These are phyloP conservation scores for Carpediemonas membranifera DNA, from an alignment of 78 protist species.

Conservation along the genomic window DNA sequence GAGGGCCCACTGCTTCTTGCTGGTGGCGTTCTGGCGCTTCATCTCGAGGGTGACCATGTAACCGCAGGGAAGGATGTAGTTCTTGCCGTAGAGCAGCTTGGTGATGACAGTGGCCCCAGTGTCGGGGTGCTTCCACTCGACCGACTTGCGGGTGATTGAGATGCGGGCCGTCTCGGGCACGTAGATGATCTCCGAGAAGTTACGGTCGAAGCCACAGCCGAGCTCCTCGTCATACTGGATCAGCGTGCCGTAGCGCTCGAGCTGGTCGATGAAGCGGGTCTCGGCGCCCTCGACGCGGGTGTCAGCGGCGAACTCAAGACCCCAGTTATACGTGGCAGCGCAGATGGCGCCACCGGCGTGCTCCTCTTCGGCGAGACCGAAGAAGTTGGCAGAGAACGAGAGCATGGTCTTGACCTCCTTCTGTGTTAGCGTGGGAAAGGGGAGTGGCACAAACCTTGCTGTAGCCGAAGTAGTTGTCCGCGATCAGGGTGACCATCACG, in stretches of 20 bases:
- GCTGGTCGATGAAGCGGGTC: too few relatives aligned
- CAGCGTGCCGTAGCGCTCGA: too few relatives aligned
- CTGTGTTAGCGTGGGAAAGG: neutral
- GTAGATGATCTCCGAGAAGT: neutral
- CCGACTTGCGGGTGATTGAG: neutral
- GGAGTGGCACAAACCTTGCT: neutral
- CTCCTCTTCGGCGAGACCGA: slow-evolving; percentile 1
- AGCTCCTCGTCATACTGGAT: neutral
- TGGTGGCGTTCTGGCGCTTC: too few relatives aligned
- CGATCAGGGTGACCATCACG: neutral
- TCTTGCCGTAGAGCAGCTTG: neutral
- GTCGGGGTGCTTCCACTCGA: neutral
- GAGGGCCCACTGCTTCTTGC: neutral
- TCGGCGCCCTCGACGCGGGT: too few relatives aligned
- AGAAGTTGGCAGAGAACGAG: slow-evolving; percentile 8
- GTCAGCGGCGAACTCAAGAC: too few relatives aligned
- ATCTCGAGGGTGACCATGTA: neutral
- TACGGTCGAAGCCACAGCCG: neutral
- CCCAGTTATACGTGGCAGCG: too few relatives aligned
- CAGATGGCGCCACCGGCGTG: slow-evolving; percentile 31
- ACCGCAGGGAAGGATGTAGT: slow-evolving; percentile 7
- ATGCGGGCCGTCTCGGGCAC: neutral
- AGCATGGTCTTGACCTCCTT: slow-evolving; percentile 1
- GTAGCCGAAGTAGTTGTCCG: slow-evolving; percentile 15
- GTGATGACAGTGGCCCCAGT: neutral